These are phyloP conservation scores for Triadica sebifera DNA, from an alignment of 345 rosid genomes.

Conservation along the genomic window DNA sequence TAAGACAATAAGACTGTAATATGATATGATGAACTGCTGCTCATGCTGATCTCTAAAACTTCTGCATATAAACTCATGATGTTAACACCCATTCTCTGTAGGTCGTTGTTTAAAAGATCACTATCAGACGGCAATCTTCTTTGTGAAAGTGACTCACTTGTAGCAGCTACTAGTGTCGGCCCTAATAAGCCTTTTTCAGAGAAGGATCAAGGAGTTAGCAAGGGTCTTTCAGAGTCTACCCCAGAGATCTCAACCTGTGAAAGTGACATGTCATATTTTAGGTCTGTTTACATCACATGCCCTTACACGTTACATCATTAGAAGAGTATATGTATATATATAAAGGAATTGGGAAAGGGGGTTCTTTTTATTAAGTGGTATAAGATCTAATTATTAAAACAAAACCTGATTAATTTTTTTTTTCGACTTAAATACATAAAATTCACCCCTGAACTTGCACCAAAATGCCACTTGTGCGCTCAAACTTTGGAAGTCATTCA, in stretches of 20 bases:
- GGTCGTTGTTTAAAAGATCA: slow-evolving; percentile 70
- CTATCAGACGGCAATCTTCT: slow-evolving; percentile 77
- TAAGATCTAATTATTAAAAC: no score
- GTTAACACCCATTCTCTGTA: slow-evolving; percentile 21
- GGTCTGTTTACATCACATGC: slow-evolving; percentile 39
- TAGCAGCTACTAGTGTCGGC: slow-evolving; percentile 30
- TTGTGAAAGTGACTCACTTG: slow-evolving; percentile 41
- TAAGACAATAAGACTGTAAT: neutral
- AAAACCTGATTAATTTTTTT: no score
- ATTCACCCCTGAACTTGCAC: no score
- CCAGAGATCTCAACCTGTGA: slow-evolving; percentile 56
- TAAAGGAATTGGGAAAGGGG: no score
- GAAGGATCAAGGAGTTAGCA: slow-evolving; percentile 32
- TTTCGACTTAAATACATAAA: no score
- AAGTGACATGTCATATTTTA: slow-evolving; percentile 41
- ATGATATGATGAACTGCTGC: neutral
- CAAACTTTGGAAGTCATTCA: no score
- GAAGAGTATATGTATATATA: no score
- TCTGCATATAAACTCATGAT: slow-evolving; percentile 13
- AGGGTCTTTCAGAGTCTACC: slow-evolving; percentile 59
- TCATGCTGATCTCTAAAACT: neutral
- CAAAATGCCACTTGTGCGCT: no score
- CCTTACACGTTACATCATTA: neutral
- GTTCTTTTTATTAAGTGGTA: no score
- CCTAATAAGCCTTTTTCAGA: slow-evolving; percentile 35